Percentiles rank a stretch among this genome's conserved stretches.
phyloP scores from a whole-genome alignment of 495 filamentous ascomycete species.

The Talaromyces ruber region DNA sequence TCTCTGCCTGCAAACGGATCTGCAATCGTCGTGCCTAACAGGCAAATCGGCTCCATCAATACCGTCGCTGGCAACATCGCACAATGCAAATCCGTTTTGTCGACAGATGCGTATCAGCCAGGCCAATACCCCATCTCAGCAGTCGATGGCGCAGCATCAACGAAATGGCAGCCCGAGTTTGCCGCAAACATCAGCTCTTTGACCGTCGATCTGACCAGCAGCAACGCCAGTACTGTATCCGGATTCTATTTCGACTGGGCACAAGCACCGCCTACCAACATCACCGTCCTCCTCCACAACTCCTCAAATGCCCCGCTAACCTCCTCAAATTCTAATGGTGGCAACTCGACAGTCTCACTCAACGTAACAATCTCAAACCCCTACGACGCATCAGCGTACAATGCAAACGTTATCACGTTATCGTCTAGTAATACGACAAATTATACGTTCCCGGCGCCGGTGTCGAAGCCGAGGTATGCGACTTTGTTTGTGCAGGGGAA shows the following conservation, averaged over 20 bases:
- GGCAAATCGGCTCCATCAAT: constrained; percentile 33
- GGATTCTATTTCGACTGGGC: constrained; percentile 64
- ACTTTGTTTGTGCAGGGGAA: constrained; percentile 40
- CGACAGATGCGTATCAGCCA: constrained; percentile 39
- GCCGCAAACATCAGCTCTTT: constrained; percentile 36
- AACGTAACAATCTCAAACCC: constrained; percentile 29
- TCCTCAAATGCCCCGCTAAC: constrained; percentile 16
- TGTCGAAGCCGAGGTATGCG: constrained; percentile 31
- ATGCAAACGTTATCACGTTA: constrained; percentile 23
- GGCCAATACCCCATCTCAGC: constrained; percentile 68
- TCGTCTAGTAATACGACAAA: constrained; percentile 40
- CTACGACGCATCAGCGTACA: constrained; percentile 18
- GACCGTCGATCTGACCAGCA: constrained; percentile 21
- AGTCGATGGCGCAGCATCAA: constrained; percentile 61
- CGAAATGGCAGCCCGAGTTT: constrained; percentile 60
- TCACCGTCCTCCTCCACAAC: constrained; percentile 49
- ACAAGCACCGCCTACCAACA: constrained; percentile 46
- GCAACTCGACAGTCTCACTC: not conserved
- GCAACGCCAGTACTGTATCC: constrained; percentile 21
- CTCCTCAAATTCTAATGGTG: not conserved
- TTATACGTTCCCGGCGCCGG: constrained; percentile 25
- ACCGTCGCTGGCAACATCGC: constrained; percentile 53
- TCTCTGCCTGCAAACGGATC: constrained; percentile 40
- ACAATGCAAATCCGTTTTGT: constrained; percentile 54
- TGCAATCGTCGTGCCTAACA: constrained; percentile 48